phyloP scores from a whole-genome alignment of 495 filamentous ascomycete genomes.

The Penicillium canescens region DNA sequence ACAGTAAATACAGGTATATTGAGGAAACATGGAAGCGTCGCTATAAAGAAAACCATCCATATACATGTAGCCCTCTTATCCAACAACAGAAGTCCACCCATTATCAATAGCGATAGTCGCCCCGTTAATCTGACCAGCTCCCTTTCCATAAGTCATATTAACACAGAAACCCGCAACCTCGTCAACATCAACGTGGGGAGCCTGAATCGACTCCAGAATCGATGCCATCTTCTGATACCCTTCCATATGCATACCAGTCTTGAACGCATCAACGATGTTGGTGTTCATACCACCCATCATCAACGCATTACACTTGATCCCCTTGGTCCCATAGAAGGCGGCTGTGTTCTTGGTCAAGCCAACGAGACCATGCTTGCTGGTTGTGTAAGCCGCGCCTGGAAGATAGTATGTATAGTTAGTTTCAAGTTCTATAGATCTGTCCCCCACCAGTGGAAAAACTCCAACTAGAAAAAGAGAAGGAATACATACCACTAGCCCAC shows the following conservation, averaged over 20 bases:
- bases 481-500: constrained; percentile 31
- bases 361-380: constrained; percentile 39
- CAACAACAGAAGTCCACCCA: constrained; percentile 28
- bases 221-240: constrained; percentile 36
- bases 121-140: constrained; percentile 32
- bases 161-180: constrained; percentile 36
- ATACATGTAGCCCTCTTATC: constrained; percentile 8
- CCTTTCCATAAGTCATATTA: constrained; percentile 28
- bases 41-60: too few species aligned
- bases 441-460: too few species aligned
- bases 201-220: constrained; percentile 24
- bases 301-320: constrained; percentile 58
- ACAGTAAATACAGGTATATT: constrained; percentile 26
- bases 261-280: constrained; percentile 55
- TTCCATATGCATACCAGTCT: constrained; percentile 44
- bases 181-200: constrained; percentile 35
- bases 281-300: constrained; percentile 56
- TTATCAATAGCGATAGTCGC: constrained; percentile 35
- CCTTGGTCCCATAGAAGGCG: constrained; percentile 55
- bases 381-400: constrained; percentile 55
- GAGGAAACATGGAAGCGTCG: too few species aligned
- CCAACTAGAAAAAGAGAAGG: not conserved
- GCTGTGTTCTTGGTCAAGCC: constrained; percentile 66
- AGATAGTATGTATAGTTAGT: constrained; percentile 20
- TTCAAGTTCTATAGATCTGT: not conserved